Base-by-base conservation (phyloP, 1,284 basidiomycete species). In the Melampsora larici-populina region DNA sequence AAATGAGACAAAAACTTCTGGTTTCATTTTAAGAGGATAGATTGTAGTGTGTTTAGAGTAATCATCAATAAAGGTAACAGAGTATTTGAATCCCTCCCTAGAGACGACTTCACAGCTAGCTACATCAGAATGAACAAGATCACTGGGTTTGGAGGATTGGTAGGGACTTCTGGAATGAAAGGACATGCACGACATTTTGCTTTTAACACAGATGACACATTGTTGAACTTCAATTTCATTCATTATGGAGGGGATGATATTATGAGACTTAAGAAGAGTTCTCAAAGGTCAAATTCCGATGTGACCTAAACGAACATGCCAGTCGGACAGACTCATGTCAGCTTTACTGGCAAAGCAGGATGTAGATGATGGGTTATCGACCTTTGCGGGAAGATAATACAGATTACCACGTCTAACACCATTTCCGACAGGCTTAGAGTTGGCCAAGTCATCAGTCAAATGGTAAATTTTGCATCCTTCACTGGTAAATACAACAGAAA, bases 1-100 rank as follows among this genome's bases (percentile, higher is more conserved):
- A 78, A 86, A 84, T 51, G 43, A 6, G 5, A 26, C 40, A 26
- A 63, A 72, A n/a, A 17, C 55, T 17, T 72, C 31, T 29, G 29
- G 24, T 72, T 72, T 72, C 33, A 3, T 40, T 72, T 72, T 72
- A 33, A 72, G 33, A 11, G 58, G 58, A 26, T 40, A 63, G 4
- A 72, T 29, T 33, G 26, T 18, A 26, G 48, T 21, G 55, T 49
- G 33, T 40, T 70, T 70, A 36, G 69, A 70, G 36, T 51, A 70
- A 26, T 69, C n/a, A 33, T 49, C 48, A 11, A 49, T 21, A 49
- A 49, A 49, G 21, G 48, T 49, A 49, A 49, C 48, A 49, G 11
- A 49, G 48, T 49, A 49, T 49, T 49, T 49, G 21, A 11, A 49
- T 21, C 48, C 48, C 21, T 49, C 48, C 21, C 48, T 49, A 11